phyloP scores from a whole-genome alignment of 2,329 filamentous ascomycete species.

The Dichotomopilus funicola region DNA sequence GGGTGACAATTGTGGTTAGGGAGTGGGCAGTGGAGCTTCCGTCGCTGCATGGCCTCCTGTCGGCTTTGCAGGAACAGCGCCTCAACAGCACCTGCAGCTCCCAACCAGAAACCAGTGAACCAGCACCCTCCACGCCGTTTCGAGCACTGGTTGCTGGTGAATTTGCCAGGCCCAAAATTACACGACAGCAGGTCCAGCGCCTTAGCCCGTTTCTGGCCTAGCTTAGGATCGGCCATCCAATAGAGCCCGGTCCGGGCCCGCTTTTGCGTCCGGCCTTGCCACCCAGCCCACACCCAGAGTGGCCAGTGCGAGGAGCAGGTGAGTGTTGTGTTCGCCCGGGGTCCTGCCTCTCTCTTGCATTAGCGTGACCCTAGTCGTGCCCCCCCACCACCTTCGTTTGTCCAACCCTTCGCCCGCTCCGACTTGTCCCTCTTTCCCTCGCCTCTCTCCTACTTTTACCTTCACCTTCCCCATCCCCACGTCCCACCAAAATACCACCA shows the following conservation, averaged over 20 bases:
- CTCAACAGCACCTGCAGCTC: slow-evolving; percentile 11
- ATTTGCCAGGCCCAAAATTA: slow-evolving; percentile 24
- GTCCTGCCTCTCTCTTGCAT: slow-evolving; percentile 25
- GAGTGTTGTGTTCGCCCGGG: slow-evolving; percentile 15
- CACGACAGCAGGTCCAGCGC: slow-evolving; percentile 19
- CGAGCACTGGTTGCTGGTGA: slow-evolving; percentile 22
- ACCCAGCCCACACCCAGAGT: slow-evolving; percentile 22
- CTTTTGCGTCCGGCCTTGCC: slow-evolving; percentile 21
- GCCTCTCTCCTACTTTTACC: slow-evolving; percentile 26
- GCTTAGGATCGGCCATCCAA: slow-evolving; percentile 12
- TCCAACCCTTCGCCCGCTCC: slow-evolving; percentile 25
- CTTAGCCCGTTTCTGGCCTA: slow-evolving; percentile 15
- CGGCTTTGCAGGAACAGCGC: slow-evolving; percentile 6
- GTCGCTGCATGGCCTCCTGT: slow-evolving; percentile 4
- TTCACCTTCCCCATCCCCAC: slow-evolving; percentile 20
- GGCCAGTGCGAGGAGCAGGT: slow-evolving; percentile 20
- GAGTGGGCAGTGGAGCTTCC: slow-evolving; percentile 4
- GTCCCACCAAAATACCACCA: slow-evolving; percentile 19
- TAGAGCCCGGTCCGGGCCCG: slow-evolving; percentile 11
- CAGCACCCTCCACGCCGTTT: slow-evolving; percentile 21
- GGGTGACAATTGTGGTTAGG: slow-evolving; percentile 17
- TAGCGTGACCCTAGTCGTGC: slow-evolving; percentile 18
- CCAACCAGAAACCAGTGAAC: slow-evolving; percentile 10
- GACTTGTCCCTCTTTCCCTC: slow-evolving; percentile 23
- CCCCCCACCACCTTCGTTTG: slow-evolving; percentile 20